These are phyloP conservation scores for Monosporascus sp. DNA, from an alignment of 2,329 filamentous ascomycete species.

Conservation along the genomic window DNA sequence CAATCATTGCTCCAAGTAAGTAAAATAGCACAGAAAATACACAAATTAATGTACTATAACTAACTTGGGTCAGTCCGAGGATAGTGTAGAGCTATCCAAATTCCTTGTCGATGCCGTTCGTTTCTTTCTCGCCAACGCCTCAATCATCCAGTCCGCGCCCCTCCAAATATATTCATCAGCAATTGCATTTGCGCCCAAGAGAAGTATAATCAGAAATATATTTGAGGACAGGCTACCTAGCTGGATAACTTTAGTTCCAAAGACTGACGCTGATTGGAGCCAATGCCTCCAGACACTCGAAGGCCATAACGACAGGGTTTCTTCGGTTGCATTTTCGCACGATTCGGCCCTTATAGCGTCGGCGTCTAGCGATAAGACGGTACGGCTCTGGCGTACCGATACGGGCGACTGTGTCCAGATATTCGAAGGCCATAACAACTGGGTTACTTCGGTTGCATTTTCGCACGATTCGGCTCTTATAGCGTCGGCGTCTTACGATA, in stretches of 20 bases:
- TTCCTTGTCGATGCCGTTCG: slow-evolving; percentile 22
- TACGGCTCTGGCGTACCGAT: slow-evolving; percentile 8
- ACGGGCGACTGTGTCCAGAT: not conserved
- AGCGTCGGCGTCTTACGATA: slow-evolving; percentile 13
- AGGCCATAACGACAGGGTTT: too few relatives aligned
- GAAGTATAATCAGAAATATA: slow-evolving; percentile 19
- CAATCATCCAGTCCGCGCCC: slow-evolving; percentile 21
- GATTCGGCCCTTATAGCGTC: not conserved
- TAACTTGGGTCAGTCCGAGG: slow-evolving; percentile 1
- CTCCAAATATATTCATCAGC: slow-evolving; percentile 29
- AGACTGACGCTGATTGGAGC: slow-evolving; percentile 11
- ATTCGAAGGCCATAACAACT: too few relatives aligned
- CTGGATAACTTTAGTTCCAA: slow-evolving; percentile 7
- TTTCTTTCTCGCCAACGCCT: slow-evolving; percentile 17
- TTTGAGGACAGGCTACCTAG: slow-evolving; percentile 12
- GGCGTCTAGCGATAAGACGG: slow-evolving; percentile 8
- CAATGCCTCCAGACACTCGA: slow-evolving; percentile 5
- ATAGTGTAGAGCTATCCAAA: not conserved
- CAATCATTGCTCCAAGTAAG: slow-evolving; percentile 8
- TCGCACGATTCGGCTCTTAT: too few relatives aligned
- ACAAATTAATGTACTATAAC: not conserved
- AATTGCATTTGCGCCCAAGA: slow-evolving; percentile 25
- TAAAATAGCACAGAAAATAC: not conserved
- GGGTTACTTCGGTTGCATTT: too few relatives aligned
- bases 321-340: too few relatives aligned